Evolutionary conservation across 2,329 filamentous ascomycete species (phyloP).

Genomic region (Aspergillus intermedius): DNA sequence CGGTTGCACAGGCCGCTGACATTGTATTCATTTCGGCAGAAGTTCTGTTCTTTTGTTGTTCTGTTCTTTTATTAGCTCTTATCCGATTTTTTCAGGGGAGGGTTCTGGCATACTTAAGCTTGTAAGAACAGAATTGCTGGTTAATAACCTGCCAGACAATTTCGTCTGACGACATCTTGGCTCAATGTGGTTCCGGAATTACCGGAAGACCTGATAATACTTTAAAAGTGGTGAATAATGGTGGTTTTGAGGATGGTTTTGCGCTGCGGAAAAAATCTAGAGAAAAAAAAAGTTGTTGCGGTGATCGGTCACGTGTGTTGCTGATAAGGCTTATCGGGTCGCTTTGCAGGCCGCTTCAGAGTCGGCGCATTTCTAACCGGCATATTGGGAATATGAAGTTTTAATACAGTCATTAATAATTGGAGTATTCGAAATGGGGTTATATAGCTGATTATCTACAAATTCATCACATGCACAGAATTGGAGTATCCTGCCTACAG

Average conservation of each 20-base stretch:
- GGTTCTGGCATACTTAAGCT: slow-evolving; percentile 64
- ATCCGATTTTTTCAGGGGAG: slow-evolving; percentile 3
- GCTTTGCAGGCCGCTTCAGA: slow-evolving; percentile 1
- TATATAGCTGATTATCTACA: not conserved
- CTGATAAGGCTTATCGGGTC: slow-evolving; percentile 21
- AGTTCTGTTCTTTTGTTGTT: slow-evolving; percentile 80
- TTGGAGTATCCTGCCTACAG: not conserved
- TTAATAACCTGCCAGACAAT: slow-evolving; percentile 97
- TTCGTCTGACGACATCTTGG: slow-evolving; percentile 78
- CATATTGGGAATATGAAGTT: too few relatives aligned
- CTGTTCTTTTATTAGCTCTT: slow-evolving; percentile 33
- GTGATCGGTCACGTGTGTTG: slow-evolving; percentile 19
- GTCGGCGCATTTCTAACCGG: too few relatives aligned
- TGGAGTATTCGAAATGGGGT: not conserved
- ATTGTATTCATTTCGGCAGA: slow-evolving; percentile 94
- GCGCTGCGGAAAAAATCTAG: slow-evolving; percentile 15
- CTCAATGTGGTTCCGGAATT: slow-evolving; percentile 2
- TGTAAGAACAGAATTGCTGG: slow-evolving; percentile 91
- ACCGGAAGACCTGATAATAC: slow-evolving; percentile 8
- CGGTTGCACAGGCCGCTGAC: slow-evolving; percentile 76
- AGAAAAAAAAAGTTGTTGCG: slow-evolving; percentile 27
- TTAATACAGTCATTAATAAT: too few relatives aligned
- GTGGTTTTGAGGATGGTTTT: slow-evolving; percentile 4
- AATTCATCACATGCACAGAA: not conserved
- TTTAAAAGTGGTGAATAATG: not conserved